Percentiles rank a stretch among this genome's conserved stretches.
phyloP scores from a whole-genome alignment of 2,329 filamentous ascomycete species.

The Hortaea werneckii region DNA sequence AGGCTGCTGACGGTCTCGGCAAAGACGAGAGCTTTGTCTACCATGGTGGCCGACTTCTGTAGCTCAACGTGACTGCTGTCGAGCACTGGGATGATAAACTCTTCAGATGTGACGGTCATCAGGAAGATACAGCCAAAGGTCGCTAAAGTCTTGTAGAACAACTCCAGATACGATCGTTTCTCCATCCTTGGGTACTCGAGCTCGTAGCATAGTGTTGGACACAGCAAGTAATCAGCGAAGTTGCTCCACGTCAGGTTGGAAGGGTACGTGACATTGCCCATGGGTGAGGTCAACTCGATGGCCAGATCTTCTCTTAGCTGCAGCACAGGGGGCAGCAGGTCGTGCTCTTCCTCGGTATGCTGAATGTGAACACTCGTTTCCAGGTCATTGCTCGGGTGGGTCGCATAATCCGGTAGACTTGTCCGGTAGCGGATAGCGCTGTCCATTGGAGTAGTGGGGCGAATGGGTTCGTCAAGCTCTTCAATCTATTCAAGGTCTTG shows the following conservation, averaged over 20 bases:
- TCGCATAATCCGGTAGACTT: constrained; percentile 25
- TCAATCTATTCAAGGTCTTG: constrained; percentile 72
- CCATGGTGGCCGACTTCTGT: constrained; percentile 20
- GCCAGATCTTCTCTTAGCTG: constrained; percentile 78
- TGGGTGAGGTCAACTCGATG: constrained; percentile 78
- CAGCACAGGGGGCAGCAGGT: constrained; percentile 37
- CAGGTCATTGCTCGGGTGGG: constrained; percentile 21
- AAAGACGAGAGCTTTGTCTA: constrained; percentile 67
- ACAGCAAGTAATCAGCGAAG: constrained; percentile 78
- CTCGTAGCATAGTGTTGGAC: constrained; percentile 94
- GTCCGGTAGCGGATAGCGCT: constrained; percentile 59
- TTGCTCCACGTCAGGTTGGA: constrained; percentile 75
- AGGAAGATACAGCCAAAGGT: constrained; percentile 96
- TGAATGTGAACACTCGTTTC: constrained; percentile 3
- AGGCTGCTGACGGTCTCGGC: constrained; percentile 84
- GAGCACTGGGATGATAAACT: constrained; percentile 88
- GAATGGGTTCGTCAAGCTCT: constrained; percentile 61
- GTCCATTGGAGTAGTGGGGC: constrained; percentile 36
- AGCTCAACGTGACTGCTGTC: constrained; percentile 56
- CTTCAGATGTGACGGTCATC: constrained; percentile 79
- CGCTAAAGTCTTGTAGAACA: constrained; percentile 76
- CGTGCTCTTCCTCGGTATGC: constrained; percentile 33
- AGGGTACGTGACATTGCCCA: constrained; percentile 84
- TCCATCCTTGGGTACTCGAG: constrained; percentile 81
- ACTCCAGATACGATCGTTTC: constrained; percentile 65